Evolutionary conservation across 768 basidiomycete genomes (phyloP), one percentile per base, ranked within the genome.

Genomic region (Tephrocybe sp.): DNA sequence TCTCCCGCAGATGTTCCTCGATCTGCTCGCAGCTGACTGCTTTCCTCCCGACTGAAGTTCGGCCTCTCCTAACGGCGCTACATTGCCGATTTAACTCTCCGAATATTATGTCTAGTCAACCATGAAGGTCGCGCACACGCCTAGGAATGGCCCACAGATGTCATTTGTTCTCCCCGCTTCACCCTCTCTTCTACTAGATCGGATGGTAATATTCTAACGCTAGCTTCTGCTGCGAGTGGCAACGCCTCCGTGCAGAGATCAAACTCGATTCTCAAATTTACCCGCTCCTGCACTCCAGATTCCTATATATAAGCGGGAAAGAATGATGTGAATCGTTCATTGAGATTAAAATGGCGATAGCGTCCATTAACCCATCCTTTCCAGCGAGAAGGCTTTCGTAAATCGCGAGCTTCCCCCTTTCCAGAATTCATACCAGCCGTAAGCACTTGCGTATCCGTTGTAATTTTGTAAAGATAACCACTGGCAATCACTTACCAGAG

Each of bases 71-170:
- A 7, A 3, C 26, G 13, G 32, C 9, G 14, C 22, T 17, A 43
- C 48, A 1, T 39, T 45, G 31, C 16, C 43, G 39, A 22, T n/a
- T 44, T 1, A 11, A 39, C n/a, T 20, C 35, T 7, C n/a, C 17
- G 33, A 49, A 49, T n/a, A 5, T 36, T 35, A 45, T 49, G 23
- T 48, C 53, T 5, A 38, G 33, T 30, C 53, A 54, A 49, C 12
- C 30, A 34, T 49, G 12, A 1, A 40, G 3, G n/a, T 53, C 4
- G 17, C 38, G 10, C 42, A 17, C 31, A 23, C 43, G 10, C 22
- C 9, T 10, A 49, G 12, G n/a, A n/a, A n/a, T 41, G 53, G 48
- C 5, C 49, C 53, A 5, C 47, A 35, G 9, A 7, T 39, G 13
- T 45, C 53, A 10, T 5, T 49, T 9, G 53, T 49, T 5, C 19